Base-by-base conservation (phyloP, 352 stramenopile genomes). In the Phytophthora citricola region DNA sequence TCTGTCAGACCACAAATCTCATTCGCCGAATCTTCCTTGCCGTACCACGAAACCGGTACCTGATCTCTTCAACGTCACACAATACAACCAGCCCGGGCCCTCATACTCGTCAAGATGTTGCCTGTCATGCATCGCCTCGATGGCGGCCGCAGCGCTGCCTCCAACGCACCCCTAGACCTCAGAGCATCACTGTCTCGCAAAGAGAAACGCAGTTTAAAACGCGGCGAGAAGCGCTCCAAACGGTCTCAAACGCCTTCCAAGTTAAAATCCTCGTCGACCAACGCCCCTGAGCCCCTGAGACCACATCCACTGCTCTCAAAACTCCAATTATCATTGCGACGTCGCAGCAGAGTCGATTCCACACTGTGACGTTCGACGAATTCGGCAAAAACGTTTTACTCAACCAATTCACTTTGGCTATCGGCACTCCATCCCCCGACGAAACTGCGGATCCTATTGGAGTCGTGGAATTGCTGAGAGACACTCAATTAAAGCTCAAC, bases 401-500 rank as follows among this genome's bases (percentile, higher is more conserved):
- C n/a, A 77, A 83, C 62, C 78, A 87, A 45, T 84, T 87, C 65
- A 79, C 72, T 7, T 67, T 87, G 14, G 73, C 63, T 22, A 76
- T 87, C 53, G 69, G 66, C 11, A 56, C 71, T 5, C 7, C 43
- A 2, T 49, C 70, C 0, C 17, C 34, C 2, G 50, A 64, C 27
- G 64, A 55, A 6, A 56, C 47, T 8, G 53, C 40, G 1, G 53
- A 73, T 12, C 56, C 66, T 2, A 41, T 54, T 5, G 66, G 73
- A 6, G 63, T 72, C 3, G 66, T 82, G n/a, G 78, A 91, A 51
- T 53, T 93, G 22, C 72, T 95, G 27, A 73, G 83, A 55, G 74
- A 85, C 41, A 90, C 85, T 17, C 70, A 91, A 51, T 66, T 94
- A 8, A 91, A 89, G 58, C 76, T 94, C 29, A 85, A 89, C 32